Percentiles rank a stretch among this genome's conserved stretches.
Evolutionary conservation across 371 early-diverging fungal species (phyloP).

Genomic region (Mortierella sp.): DNA sequence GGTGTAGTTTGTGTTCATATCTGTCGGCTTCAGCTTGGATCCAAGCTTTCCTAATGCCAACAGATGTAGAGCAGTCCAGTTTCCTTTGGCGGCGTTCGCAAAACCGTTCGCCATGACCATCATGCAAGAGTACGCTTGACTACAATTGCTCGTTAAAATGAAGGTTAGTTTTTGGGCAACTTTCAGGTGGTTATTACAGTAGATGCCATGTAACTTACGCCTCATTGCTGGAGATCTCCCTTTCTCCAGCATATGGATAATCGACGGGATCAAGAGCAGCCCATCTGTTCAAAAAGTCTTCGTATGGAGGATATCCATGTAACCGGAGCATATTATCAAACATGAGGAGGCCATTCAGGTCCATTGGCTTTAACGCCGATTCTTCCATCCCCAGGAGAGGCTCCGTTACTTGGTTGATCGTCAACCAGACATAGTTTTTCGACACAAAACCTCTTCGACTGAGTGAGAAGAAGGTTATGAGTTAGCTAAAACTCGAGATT

Average conservation of each 20-base stretch:
- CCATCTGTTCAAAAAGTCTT: constrained; percentile 67
- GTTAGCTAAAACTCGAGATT: not conserved
- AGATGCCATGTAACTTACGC: constrained; percentile 58
- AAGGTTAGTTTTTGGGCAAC: not conserved
- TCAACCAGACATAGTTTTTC: constrained; percentile 67
- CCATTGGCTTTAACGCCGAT: constrained; percentile 26
- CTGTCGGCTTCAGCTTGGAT: constrained; percentile 59
- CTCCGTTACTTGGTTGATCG: constrained; percentile 61
- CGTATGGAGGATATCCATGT: constrained; percentile 69
- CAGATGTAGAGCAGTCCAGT: constrained; percentile 56
- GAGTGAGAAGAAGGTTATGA: not conserved
- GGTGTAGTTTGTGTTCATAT: constrained; percentile 69
- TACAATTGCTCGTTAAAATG: not conserved
- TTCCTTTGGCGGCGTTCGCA: constrained; percentile 56
- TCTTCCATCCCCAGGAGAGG: constrained; percentile 40
- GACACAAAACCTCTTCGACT: constrained; percentile 36
- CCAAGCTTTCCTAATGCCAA: constrained; percentile 64
- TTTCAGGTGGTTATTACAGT: not conserved
- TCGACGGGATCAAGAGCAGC: constrained; percentile 58
- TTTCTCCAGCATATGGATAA: constrained; percentile 68
- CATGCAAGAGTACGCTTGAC: constrained; percentile 64
- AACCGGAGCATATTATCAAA: constrained; percentile 69
- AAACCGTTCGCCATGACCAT: constrained; percentile 74
- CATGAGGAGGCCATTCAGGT: constrained; percentile 66
- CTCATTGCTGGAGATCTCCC: constrained; percentile 68